These are phyloP conservation scores for Wickerhamomyces subpelliculosus DNA, from an alignment of 805 yeast genomes.

Conservation along the genomic window DNA sequence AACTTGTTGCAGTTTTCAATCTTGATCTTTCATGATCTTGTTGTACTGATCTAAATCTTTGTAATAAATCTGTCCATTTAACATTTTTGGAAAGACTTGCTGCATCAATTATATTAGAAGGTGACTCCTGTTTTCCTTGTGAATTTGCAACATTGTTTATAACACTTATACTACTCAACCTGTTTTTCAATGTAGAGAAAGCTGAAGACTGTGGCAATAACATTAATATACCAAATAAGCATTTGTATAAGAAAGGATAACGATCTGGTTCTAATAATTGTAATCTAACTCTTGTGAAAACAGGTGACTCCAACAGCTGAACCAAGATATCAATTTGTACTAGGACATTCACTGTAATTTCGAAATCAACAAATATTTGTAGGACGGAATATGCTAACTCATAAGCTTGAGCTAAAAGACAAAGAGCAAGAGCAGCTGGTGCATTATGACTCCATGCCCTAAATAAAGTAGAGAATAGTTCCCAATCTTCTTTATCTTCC, in stretches of 20 bases:
- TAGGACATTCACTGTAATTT: constrained; percentile 68
- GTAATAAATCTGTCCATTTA: constrained; percentile 37
- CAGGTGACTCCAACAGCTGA: constrained; percentile 88
- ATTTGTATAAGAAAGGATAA: constrained; percentile 75
- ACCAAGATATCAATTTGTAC: constrained; percentile 87
- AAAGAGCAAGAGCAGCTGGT: constrained; percentile 79
- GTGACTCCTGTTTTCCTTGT: constrained; percentile 2
- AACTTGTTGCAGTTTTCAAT: constrained; percentile 7
- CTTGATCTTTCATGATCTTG: constrained; percentile 27
- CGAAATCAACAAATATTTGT: constrained; percentile 74
- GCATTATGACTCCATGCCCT: constrained; percentile 90
- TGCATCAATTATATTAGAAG: constrained; percentile 4
- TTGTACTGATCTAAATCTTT: constrained; percentile 44
- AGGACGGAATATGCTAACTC: constrained; percentile 82
- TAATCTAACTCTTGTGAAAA: constrained; percentile 76
- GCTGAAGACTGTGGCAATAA: constrained; percentile 90
- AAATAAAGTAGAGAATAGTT: constrained; percentile 68
- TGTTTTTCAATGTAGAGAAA: constrained; percentile 69
- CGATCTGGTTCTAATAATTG: constrained; percentile 85
- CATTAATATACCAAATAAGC: constrained; percentile 90
- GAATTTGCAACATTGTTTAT: constrained; percentile 16
- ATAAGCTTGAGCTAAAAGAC: constrained; percentile 81
- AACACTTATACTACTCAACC: constrained; percentile 49
- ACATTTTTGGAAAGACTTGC: constrained; percentile 16
- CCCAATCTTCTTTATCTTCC: constrained; percentile 58